phyloP scores from a whole-genome alignment of 768 basidiomycete species.

The Lactifluus echinatus region DNA sequence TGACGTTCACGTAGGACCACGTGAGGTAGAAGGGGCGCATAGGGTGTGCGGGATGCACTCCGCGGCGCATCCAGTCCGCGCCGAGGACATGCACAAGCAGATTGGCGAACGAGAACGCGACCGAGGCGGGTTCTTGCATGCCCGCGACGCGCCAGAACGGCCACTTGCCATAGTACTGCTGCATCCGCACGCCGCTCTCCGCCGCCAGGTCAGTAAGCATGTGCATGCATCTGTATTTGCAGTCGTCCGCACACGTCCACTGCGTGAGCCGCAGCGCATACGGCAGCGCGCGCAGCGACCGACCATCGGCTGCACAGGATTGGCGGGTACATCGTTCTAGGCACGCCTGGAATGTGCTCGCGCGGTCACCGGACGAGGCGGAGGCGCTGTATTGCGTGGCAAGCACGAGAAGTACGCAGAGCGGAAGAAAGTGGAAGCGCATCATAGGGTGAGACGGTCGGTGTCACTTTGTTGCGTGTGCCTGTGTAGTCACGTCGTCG shows the following conservation, averaged over 20 bases:
- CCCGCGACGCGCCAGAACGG: slow-evolving; percentile 85
- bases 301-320: slow-evolving; percentile 33
- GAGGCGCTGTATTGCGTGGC: neutral
- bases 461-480: neutral
- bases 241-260: slow-evolving; percentile 88
- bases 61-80: slow-evolving; percentile 36
- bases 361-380: slow-evolving; percentile 30
- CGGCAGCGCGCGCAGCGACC: slow-evolving; percentile 24
- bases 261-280: slow-evolving; percentile 55
- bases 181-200: slow-evolving; percentile 34
- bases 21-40: slow-evolving; percentile 58
- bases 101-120: slow-evolving; percentile 83
- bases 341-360: slow-evolving; percentile 31
- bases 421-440: slow-evolving; percentile 9
- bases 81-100: slow-evolving; percentile 67
- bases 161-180: slow-evolving; percentile 96
- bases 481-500: neutral
- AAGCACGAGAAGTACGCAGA: neutral
- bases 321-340: slow-evolving; percentile 18
- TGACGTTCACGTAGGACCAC: slow-evolving; percentile 67
- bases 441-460: neutral
- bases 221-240: slow-evolving; percentile 87
- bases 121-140: slow-evolving; percentile 91
- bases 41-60: slow-evolving; percentile 49
- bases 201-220: slow-evolving; percentile 52